phyloP scores from a whole-genome alignment of 148 eudicot species.

The Diospyros lotus region DNA sequence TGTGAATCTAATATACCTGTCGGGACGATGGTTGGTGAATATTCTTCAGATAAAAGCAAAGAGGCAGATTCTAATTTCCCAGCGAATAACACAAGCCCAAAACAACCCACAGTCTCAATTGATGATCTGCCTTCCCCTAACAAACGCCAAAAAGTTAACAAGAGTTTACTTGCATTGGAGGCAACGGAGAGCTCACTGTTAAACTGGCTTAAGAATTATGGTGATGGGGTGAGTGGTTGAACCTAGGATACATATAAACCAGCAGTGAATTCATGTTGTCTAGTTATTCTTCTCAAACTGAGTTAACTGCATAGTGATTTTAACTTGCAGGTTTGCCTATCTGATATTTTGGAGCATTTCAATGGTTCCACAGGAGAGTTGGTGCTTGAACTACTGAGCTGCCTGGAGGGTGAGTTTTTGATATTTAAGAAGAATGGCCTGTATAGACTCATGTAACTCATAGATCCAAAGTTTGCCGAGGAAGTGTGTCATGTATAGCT shows the following conservation, averaged over 20 bases:
- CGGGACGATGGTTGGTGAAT: conserved; percentile 9
- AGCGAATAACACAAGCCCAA: background rate
- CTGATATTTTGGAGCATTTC: conserved; percentile 50
- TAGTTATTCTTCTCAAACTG: background rate
- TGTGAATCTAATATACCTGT: conserved; percentile 12
- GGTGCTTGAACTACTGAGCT: conserved; percentile 36
- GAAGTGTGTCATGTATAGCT: background rate
- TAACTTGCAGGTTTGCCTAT: conserved; percentile 47
- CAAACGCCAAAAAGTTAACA: conserved; percentile 52
- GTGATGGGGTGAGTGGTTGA: conserved; percentile 51
- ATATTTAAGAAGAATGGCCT: conserved; percentile 53
- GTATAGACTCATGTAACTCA: conserved; percentile 41
- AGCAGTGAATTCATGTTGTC: background rate
- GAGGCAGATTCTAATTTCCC: conserved; percentile 1
- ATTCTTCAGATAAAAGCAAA: conserved; percentile 8
- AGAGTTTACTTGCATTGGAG: conserved; percentile 19
- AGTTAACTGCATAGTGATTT: background rate
- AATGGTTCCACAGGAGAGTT: conserved; percentile 41
- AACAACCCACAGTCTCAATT: background rate
- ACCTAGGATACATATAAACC: background rate
- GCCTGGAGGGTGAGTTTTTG: conserved; percentile 55
- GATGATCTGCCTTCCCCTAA: conserved; percentile 15
- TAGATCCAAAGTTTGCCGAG: background rate
- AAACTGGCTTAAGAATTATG: conserved; percentile 40
- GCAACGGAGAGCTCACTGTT: conserved; percentile 48